Base-by-base conservation (phyloP, 2,329 filamentous ascomycete species). In the Juglanconis oblonga region DNA sequence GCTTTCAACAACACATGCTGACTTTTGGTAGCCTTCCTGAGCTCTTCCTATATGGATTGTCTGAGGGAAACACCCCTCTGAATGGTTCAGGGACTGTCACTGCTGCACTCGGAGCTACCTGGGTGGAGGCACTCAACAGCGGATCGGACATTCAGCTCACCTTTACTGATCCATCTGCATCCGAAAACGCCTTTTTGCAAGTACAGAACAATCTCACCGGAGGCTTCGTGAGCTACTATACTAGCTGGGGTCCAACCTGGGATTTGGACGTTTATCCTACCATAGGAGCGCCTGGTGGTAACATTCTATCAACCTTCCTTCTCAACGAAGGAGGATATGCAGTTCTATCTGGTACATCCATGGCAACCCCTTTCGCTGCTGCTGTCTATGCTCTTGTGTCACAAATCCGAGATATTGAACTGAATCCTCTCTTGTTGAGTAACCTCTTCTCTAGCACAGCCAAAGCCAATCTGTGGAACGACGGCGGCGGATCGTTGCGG, bases 241-340 rank as follows among this genome's bases (percentile, higher is more conserved):
- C 79, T 36, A 80, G 78, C 5, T 87, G 83, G 84, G 84, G 84
- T 11, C 84, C 84, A 5, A 83, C 79, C 1, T 86, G 79, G 70
- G 82, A 87, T 64, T 73, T 82, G 64, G 77, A 81, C 50, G 70
- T 82, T 52, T 85, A 84, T 70, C 83, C 84, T 0, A 78, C 85
- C 64, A 70, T 85, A 47, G 79, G 78, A n/a, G 75, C 81, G 1
- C 80, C 83, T 3, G 84, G 85, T 40, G 82, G 82, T 52, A 76
- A 77, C 54, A 86, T 87, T 50, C 70, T 87, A 32, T 85, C 83
- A 9, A 87, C 84, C 0, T 87, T 76, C 64, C 83, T 81, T 0
- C 68, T 76, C 3, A 70, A 71, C 3, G 67, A 74, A 36, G 80
- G 80, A 31, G 71, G 73, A 35, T 87, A 85, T 55, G 78, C 76